Conservation (phyloP, 2,329 filamentous ascomycete species). For the Stenocarpella maydis region DNA sequence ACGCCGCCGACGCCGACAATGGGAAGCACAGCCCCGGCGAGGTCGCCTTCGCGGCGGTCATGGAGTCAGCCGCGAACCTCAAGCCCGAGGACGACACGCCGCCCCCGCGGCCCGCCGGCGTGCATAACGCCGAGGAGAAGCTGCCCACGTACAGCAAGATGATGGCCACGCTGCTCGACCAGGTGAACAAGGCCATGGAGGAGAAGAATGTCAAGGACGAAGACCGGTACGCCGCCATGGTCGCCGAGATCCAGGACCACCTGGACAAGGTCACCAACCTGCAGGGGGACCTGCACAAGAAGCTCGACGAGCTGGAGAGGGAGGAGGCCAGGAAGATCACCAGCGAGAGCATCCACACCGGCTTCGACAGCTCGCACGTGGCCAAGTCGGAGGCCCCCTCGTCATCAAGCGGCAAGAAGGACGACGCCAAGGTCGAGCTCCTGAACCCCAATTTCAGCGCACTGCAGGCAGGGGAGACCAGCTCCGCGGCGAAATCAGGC, state of each 20-base stretch:
- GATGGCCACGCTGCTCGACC: slow-evolving; percentile 95
- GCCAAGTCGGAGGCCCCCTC: slow-evolving; percentile 60
- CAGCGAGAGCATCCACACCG: slow-evolving; percentile 86
- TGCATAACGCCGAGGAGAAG: slow-evolving; percentile 76
- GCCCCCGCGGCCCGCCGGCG: slow-evolving; percentile 77
- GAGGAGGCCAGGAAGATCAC: slow-evolving; percentile 92
- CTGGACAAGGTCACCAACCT: slow-evolving; percentile 79
- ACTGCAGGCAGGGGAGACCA: slow-evolving; percentile 41
- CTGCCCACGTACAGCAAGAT: slow-evolving; percentile 93
- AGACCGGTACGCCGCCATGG: slow-evolving; percentile 77
- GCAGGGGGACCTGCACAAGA: slow-evolving; percentile 76
- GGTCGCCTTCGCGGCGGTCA: slow-evolving; percentile 86
- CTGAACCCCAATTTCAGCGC: slow-evolving; percentile 70
- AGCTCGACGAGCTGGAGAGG: slow-evolving; percentile 83
- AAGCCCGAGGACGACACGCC: slow-evolving; percentile 78
- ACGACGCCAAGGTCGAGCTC: slow-evolving; percentile 70
- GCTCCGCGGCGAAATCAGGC: slow-evolving; percentile 40
- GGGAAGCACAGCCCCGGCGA: slow-evolving; percentile 72
- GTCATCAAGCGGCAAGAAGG: slow-evolving; percentile 54
- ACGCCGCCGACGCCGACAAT: slow-evolving; percentile 72
- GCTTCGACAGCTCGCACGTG: slow-evolving; percentile 88
- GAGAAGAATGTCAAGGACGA: slow-evolving; percentile 72
- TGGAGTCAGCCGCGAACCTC: slow-evolving; percentile 75
- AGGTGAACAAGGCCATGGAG: slow-evolving; percentile 86
- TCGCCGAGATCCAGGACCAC: slow-evolving; percentile 80